phyloP scores from a whole-genome alignment of 495 filamentous ascomycete species.

The Chaetomium cochliodes region DNA sequence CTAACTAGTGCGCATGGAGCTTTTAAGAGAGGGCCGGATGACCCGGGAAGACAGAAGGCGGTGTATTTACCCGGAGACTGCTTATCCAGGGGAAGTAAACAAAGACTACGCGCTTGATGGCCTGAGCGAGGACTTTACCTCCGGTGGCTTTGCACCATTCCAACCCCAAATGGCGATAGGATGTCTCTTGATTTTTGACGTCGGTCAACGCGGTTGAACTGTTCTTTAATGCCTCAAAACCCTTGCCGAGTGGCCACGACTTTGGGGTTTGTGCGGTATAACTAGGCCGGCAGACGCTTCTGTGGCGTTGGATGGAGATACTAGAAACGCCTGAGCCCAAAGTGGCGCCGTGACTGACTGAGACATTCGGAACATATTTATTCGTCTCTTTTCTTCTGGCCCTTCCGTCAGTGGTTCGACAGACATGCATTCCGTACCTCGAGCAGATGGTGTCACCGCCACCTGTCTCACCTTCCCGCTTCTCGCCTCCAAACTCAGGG shows the following conservation, averaged over 20 bases:
- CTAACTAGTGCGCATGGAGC: too few species aligned
- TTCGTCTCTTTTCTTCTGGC: background rate
- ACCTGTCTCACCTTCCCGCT: slow-evolving; percentile 4
- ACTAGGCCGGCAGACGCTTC: background rate
- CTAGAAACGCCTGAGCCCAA: background rate
- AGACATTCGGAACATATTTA: slow-evolving; percentile 2
- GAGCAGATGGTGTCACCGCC: background rate
- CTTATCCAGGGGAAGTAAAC: too few species aligned
- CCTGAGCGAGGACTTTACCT: too few species aligned
- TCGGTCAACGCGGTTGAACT: too few species aligned
- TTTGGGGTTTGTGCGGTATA: background rate
- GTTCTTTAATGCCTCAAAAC: background rate
- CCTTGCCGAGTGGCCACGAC: background rate
- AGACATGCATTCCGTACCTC: too few species aligned
- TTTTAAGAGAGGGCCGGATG: too few species aligned
- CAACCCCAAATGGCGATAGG: too few species aligned
- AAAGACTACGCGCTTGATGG: too few species aligned
- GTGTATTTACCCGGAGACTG: too few species aligned
- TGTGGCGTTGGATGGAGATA: background rate
- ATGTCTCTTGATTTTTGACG: too few species aligned
- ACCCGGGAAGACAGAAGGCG: too few species aligned
- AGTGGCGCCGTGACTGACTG: background rate
- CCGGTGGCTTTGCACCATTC: too few species aligned
- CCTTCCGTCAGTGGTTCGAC: background rate
- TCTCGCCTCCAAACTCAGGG: background rate